These are phyloP conservation scores for Agrocybe pediades DNA, from an alignment of 768 basidiomycete species.

Conservation along the genomic window DNA sequence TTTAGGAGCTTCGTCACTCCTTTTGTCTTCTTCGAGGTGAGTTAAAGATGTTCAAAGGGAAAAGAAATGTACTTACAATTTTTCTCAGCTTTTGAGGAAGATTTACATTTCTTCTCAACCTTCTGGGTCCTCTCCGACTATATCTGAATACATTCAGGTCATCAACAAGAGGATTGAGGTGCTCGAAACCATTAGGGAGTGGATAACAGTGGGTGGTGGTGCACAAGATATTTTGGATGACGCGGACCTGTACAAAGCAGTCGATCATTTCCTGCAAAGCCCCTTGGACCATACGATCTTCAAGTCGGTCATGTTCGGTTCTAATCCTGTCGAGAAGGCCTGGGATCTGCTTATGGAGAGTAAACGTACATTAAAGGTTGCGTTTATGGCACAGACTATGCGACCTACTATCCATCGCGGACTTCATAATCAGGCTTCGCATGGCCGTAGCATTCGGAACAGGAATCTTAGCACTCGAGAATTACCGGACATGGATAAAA, in stretches of 20 bases:
- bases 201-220: constrained; percentile 74
- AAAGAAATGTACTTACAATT: constrained; percentile 2
- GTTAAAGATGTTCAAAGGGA: no score
- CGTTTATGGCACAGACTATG: constrained; percentile 59
- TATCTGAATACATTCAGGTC: constrained; percentile 49
- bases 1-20: constrained; percentile 85
- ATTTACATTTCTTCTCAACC: constrained; percentile 61
- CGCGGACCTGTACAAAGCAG: constrained; percentile 55
- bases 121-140: constrained; percentile 39
- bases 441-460: constrained; percentile 26
- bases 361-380: constrained; percentile 38
- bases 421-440: constrained; percentile 22
- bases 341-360: constrained; percentile 47
- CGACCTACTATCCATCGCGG: constrained; percentile 49
- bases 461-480: constrained; percentile 44
- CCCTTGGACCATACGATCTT: constrained; percentile 53
- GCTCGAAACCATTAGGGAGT: constrained; percentile 65
- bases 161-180: constrained; percentile 62
- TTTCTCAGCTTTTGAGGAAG: constrained; percentile 68
- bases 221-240: constrained; percentile 82
- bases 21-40: constrained; percentile 81
- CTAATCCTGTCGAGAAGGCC: constrained; percentile 46
- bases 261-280: constrained; percentile 61
- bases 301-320: constrained; percentile 40
- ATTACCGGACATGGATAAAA: constrained; percentile 63